Base-by-base conservation (phyloP, 129 eudicot genomes). In the Tagetes patula region DNA sequence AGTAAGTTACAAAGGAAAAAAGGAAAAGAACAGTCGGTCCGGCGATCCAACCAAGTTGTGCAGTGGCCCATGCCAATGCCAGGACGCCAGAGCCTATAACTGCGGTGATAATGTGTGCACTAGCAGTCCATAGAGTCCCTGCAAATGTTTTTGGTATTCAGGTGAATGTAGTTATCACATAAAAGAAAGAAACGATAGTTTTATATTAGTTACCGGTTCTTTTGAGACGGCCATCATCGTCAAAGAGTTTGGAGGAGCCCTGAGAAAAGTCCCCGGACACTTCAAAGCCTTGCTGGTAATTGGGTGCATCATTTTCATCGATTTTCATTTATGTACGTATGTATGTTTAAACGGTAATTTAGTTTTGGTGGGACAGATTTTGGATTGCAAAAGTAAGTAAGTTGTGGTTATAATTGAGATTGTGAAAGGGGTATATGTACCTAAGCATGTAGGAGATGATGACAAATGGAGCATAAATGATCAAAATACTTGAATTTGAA, bases 1-100 rank as follows among this genome's bases (percentile, higher is more conserved):
- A 87, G 73, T 84, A 87, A n/a, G 88, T 87, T 3, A 87, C 84
- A 13, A 84, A 82, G 3, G 92, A 87, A 74, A 87, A 87, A 63
- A 87, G 53, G 64, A 87, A 58, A 33, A 87, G 63, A 49, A 84
- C 89, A 0, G 74, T 9, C 31, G 92, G 92, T 37, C 92, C 92
- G 31, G 92, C 92, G 61, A 87, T 69, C 92, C 92, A 87, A 7
- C 92, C 92, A 6, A 87, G 74, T 53, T 87, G 92, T 8, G 92
- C 92, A 2, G 82, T 84, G 4, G 89, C 87, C 92, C 92, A 87
- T 50, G 92, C 92, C 78, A 87, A 69, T 43, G 92, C 86, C 32
- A 87, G 75, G 56, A 87, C 92, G 1, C 92, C 92, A 0, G 92
- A 87, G 11, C 92, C 92, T 64, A 87, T 87, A 13, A 87, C 92